A percentile compares a stretch with the other conserved stretches of the same genome.
Evolutionary conservation across 306 rosid genomes (phyloP).

Genomic region (Bauhinia variegata): DNA sequence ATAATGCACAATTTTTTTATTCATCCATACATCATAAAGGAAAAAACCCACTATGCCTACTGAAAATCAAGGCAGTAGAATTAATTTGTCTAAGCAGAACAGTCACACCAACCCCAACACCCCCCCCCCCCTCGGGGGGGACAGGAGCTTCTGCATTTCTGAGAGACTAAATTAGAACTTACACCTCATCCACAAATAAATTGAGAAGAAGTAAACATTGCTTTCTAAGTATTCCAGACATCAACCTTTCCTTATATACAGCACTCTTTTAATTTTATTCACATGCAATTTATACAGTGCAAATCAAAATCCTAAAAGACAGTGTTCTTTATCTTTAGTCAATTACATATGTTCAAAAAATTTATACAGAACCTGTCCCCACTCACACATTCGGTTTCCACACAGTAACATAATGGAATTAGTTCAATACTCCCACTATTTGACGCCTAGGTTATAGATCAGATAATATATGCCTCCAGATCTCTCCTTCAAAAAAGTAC

Average conservation of each 20-base stretch:
- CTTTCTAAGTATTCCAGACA: too few species aligned
- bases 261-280: background rate
- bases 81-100: too few species aligned
- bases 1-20: too few species aligned
- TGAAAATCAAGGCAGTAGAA: too few species aligned
- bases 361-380: slow-evolving; percentile 11
- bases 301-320: slow-evolving; percentile 26
- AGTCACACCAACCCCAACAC: too few species aligned
- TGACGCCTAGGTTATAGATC: slow-evolving; percentile 6
- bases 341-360: slow-evolving; percentile 3
- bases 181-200: slow-evolving; percentile 2
- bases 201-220: slow-evolving; percentile 9
- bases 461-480: slow-evolving; percentile 20
- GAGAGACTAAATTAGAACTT: too few species aligned
- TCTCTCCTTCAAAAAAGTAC: slow-evolving; percentile 2
- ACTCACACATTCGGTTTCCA: slow-evolving; percentile 13
- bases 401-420: background rate
- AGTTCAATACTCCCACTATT: background rate
- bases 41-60: too few species aligned
- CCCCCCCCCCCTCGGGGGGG: too few species aligned
- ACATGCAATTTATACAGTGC: slow-evolving; percentile 17
- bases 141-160: too few species aligned
- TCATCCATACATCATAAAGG: too few species aligned
- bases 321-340: slow-evolving; percentile 14
- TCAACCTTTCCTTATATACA: too few species aligned